Evolutionary conservation across 257 asterid species (phyloP), one percentile per base, ranked within the genome.

Genomic region (Plantago elongata): DNA sequence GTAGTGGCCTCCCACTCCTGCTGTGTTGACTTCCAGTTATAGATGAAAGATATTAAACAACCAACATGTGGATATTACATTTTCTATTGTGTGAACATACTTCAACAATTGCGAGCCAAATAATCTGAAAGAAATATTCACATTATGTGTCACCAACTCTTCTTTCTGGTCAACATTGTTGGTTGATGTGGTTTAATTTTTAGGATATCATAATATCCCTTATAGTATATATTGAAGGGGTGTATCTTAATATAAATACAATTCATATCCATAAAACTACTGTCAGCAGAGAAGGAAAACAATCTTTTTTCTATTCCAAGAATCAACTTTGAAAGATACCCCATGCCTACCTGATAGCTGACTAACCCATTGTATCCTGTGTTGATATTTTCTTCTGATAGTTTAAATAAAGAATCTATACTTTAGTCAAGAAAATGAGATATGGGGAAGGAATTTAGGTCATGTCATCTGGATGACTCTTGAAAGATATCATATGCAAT

Each of bases 1-100:
- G 45, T 60, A 60, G 64, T 60, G 64, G 51, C 64, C 50, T 44
- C 51, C 54, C 64, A 60, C 54, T 45, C 64, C 45, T 45, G 6
- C 15, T 27, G 51, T 29, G 11, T 60, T 60, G 43, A 42, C 64
- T 60, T 58, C 63, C 11, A 42, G 63, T 14, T 38, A 15, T 11
- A 34, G 40, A 7, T 34, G 8, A 15, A 9, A 34, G 40, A 7
- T 34, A 34, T 34, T 34, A 34, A 34, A 34, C 42, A 42, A 58
- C 38, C 63, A 58, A 15, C 13, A 58, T 9, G 2, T 42, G 45
- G 30, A 4, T 11, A 38, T 40, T 58, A 14, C 15, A 15, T n/a
- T 3, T 45, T 45, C 54, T 17, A 43, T 13, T 11, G 49, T 42
- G 18, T 59, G 16, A 12, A 16, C 45, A 30, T 45, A 22, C 51